Evolutionary conservation across 345 rosid species (phyloP).

Genomic region (Hibiscus trionum): DNA sequence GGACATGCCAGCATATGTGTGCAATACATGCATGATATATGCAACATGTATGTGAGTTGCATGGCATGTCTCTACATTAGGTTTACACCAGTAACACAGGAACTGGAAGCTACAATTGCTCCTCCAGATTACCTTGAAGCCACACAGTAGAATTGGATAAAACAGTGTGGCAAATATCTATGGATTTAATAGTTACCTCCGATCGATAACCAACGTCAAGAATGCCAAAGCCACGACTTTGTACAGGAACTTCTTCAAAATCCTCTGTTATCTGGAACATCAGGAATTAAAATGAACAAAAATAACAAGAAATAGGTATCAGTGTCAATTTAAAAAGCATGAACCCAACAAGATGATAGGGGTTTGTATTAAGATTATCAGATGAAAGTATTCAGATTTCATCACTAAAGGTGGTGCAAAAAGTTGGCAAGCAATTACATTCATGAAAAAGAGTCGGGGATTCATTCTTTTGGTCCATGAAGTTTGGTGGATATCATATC

Average conservation of each 20-base stretch:
- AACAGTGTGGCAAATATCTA: not conserved
- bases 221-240: constrained; percentile 96
- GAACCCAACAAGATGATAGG: not conserved
- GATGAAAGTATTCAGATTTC: not conserved
- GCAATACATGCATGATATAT: not conserved
- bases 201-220: constrained; percentile 94
- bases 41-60: not conserved
- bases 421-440: not conserved
- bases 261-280: constrained; percentile 60
- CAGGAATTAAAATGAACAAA: constrained; percentile 5
- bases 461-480: no score
- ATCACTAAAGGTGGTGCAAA: not conserved
- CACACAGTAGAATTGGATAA: not conserved
- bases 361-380: not conserved
- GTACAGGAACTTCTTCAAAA: constrained; percentile 78
- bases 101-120: not conserved
- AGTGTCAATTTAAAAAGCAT: not conserved
- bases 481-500: not conserved
- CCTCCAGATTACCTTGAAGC: not conserved
- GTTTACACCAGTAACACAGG: not conserved
- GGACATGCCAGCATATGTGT: not conserved
- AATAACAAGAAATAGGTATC: not conserved
- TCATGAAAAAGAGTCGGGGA: not conserved
- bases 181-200: constrained; percentile 34
- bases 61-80: not conserved